Conservation (phyloP, 2,329 filamentous ascomycete species). For the Pseudogymnoascus sp. region DNA sequence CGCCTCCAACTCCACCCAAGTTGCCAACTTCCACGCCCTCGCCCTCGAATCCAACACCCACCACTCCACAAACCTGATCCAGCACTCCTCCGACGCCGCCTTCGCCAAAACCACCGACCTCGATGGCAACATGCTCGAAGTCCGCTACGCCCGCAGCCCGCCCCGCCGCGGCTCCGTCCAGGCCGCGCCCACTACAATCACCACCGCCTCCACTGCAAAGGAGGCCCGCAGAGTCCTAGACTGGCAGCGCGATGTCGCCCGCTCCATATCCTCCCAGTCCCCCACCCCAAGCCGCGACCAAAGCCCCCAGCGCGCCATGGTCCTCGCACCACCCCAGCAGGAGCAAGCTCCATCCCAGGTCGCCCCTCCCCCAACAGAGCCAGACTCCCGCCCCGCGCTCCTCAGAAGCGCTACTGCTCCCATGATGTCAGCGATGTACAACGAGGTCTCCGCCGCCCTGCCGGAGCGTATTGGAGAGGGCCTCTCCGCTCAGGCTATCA, state of each 20-base stretch:
- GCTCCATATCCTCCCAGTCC: constrained; percentile 17
- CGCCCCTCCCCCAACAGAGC: neutral
- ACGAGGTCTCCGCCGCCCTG: neutral
- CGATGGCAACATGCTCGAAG: constrained; percentile 78
- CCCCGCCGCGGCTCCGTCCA: neutral
- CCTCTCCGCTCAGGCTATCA: constrained; percentile 49
- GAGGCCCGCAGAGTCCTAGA: constrained; percentile 33
- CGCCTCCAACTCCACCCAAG: constrained; percentile 55
- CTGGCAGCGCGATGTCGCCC: constrained; percentile 34
- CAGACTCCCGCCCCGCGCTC: neutral
- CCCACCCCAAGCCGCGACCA: neutral
- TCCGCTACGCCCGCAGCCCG: constrained; percentile 46
- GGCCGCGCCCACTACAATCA: neutral
- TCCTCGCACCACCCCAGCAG: neutral
- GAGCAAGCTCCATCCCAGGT: neutral
- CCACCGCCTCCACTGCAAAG: constrained; percentile 19
- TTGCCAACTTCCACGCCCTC: constrained; percentile 63
- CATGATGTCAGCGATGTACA: neutral
- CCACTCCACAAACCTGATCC: constrained; percentile 8
- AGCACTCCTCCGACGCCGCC: neutral
- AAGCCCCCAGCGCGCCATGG: neutral
- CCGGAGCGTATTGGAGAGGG: neutral
- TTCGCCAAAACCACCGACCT: constrained; percentile 60
- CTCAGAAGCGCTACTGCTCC: neutral
- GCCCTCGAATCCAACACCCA: constrained; percentile 7